phyloP scores from a whole-genome alignment of 2,329 filamentous ascomycete species.

The Hymenoscyphus repandus region DNA sequence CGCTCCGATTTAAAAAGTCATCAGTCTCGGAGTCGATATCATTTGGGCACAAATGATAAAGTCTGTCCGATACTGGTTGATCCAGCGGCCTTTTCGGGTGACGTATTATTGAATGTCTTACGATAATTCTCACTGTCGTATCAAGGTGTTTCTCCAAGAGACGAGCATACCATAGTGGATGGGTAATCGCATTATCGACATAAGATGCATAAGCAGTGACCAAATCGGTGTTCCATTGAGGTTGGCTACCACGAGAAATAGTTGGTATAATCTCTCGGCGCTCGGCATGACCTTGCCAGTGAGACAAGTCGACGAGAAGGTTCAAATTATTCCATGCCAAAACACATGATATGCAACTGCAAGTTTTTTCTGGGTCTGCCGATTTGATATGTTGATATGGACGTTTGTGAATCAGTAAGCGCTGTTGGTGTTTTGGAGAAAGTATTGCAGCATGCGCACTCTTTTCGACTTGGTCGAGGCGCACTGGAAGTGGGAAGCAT shows the following conservation, averaged over 20 bases:
- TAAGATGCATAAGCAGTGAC: constrained; percentile 38
- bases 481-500: constrained; percentile 47
- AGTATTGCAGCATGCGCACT: constrained; percentile 35
- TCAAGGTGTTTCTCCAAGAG: constrained; percentile 44
- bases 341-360: constrained; percentile 52
- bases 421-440: constrained; percentile 37
- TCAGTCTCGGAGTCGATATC: constrained; percentile 45
- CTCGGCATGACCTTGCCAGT: constrained; percentile 50
- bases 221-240: constrained; percentile 46
- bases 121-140: constrained; percentile 41
- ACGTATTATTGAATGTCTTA: constrained; percentile 43
- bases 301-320: constrained; percentile 48
- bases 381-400: constrained; percentile 47
- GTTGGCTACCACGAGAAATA: constrained; percentile 41
- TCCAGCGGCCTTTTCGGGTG: constrained; percentile 41
- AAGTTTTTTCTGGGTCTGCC: constrained; percentile 43
- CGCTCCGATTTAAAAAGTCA: constrained; percentile 44
- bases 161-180: constrained; percentile 45
- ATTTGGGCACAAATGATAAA: constrained; percentile 40
- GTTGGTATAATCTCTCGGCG: constrained; percentile 46
- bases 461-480: constrained; percentile 37
- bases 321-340: constrained; percentile 52
- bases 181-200: constrained; percentile 40
- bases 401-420: constrained; percentile 41
- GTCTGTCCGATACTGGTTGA: too few species aligned